Evolutionary conservation across 495 filamentous ascomycete species (phyloP).

Genomic region (Acidomyces sp.): DNA sequence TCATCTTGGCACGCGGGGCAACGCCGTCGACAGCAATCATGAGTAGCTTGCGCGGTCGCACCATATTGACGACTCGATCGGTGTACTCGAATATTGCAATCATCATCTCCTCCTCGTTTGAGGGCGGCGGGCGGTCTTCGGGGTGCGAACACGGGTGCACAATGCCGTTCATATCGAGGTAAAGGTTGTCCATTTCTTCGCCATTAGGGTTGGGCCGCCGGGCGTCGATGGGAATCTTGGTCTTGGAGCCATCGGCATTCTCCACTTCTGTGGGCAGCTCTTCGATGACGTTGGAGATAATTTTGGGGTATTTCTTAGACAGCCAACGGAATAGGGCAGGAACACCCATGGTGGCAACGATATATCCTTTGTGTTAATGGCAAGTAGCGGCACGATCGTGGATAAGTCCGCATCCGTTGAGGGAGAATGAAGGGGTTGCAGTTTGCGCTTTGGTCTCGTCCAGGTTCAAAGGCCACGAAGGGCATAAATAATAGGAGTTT

Average conservation of each 20-base stretch:
- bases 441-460: too few species aligned
- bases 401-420: too few species aligned
- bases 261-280: slow-evolving; percentile 58
- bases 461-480: too few species aligned
- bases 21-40: slow-evolving; percentile 98
- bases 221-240: slow-evolving; percentile 65
- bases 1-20: slow-evolving; percentile 91
- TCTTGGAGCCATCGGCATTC: slow-evolving; percentile 44
- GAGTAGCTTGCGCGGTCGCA: slow-evolving; percentile 82
- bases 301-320: slow-evolving; percentile 90
- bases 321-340: slow-evolving; percentile 90
- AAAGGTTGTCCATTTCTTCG: slow-evolving; percentile 95
- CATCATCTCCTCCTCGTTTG: slow-evolving; percentile 99
- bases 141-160: slow-evolving; percentile 98
- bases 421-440: too few species aligned
- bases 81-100: slow-evolving; percentile 93
- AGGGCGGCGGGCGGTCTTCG: slow-evolving; percentile 79
- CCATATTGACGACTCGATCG: slow-evolving; percentile 96
- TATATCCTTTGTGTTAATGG: too few species aligned
- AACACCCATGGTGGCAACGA: slow-evolving; percentile 75
- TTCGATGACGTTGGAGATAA: slow-evolving; percentile 81
- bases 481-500: too few species aligned
- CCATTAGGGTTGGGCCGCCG: slow-evolving; percentile 88
- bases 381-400: too few species aligned
- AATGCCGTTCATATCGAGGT: slow-evolving; percentile 98